Base-by-base conservation (phyloP, 768 basidiomycete species). In the Brasilioporus rufonigricans region DNA sequence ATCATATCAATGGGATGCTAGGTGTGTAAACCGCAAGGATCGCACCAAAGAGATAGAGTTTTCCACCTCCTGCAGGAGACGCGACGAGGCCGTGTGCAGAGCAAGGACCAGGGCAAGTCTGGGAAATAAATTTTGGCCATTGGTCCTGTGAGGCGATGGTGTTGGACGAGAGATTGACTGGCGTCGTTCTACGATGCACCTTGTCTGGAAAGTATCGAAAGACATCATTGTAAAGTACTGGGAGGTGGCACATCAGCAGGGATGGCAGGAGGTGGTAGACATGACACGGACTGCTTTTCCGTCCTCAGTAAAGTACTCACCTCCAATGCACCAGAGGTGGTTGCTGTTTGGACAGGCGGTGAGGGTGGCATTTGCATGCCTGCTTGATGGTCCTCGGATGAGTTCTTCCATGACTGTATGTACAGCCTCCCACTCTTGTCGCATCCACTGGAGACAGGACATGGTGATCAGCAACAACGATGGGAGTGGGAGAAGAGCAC, bases 221-320 rank as follows among this genome's bases (percentile, higher is more conserved):
- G 0, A 92, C 84, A 61, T 94, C 93, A 60, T 87, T 89, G 72
- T 93, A 93, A 70, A 91, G 66, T 91, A 82, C 88, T 91, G 47
- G 4, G 21, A 12, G 23, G 2, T 26, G 5, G 18, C 18, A 1
- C 12, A 31, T 59, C 5, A 55, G 46, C 7, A 29, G 11, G 21
- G 12, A 40, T 29, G 16, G 4, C 12, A 26, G 3, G 16, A 11
- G 7, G 23, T 0, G n/a, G 1, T 16, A 26, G n/a, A 40, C 0
- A 13, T 1, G 3, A 14, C 43, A 66, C 80, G 44, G 58, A 91
- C 87, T 14, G 91, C 87, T 66, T 84, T 89, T 12, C 84, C 84
- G 56, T 95, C 94, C 44, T 94, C 91, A 54, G 84, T 85, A 66
- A 93, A 95, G 68, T 85, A 92, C 65, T 93, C 92, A 7, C 91